A percentile compares a stretch with the other conserved stretches of the same genome.
phyloP scores from a whole-genome alignment of 2,329 filamentous ascomycete species.

The Chaetomium sp. region DNA sequence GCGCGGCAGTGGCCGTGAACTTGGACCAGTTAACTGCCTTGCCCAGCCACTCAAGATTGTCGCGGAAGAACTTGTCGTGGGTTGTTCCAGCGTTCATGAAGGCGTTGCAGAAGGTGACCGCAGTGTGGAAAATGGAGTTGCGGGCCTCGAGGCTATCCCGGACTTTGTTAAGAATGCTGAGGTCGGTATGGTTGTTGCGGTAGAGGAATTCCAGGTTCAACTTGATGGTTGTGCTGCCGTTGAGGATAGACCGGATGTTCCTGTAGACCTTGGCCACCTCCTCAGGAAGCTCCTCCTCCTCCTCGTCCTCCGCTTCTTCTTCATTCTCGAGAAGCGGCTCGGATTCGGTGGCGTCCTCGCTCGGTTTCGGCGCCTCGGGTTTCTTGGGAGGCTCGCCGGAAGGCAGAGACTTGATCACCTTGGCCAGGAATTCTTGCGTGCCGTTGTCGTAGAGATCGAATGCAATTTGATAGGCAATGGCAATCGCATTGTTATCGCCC shows the following conservation, averaged over 20 bases:
- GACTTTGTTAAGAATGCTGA: slow-evolving; percentile 90
- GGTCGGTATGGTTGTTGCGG: slow-evolving; percentile 88
- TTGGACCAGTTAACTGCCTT: slow-evolving; percentile 99
- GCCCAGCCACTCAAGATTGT: slow-evolving; percentile 95
- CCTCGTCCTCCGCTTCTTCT: slow-evolving; percentile 46
- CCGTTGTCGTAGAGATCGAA: slow-evolving; percentile 99
- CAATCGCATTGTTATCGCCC: slow-evolving; percentile 69
- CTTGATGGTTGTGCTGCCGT: slow-evolving; percentile 88
- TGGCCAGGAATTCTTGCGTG: slow-evolving; percentile 90
- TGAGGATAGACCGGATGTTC: slow-evolving; percentile 63
- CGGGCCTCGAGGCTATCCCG: slow-evolving; percentile 91
- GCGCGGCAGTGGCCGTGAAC: slow-evolving; percentile 91
- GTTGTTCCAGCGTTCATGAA: slow-evolving; percentile 99
- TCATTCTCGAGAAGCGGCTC: slow-evolving; percentile 45
- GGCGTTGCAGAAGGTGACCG: slow-evolving; percentile 93
- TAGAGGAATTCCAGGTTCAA: slow-evolving; percentile 95
- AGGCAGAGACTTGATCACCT: slow-evolving; percentile 77
- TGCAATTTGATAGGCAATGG: slow-evolving; percentile 92
- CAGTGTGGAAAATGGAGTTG: slow-evolving; percentile 97
- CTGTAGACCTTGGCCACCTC: slow-evolving; percentile 51
- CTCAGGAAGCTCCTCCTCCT: slow-evolving; percentile 50
- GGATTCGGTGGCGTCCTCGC: slow-evolving; percentile 38
- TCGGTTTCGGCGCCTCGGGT: slow-evolving; percentile 39
- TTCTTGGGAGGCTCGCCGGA: slow-evolving; percentile 41
- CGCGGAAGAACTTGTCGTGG: slow-evolving; percentile 96